Evolutionary conservation across 1,139 yeast genomes (phyloP).

Genomic region (Scheffersomyces cryptocercus): DNA sequence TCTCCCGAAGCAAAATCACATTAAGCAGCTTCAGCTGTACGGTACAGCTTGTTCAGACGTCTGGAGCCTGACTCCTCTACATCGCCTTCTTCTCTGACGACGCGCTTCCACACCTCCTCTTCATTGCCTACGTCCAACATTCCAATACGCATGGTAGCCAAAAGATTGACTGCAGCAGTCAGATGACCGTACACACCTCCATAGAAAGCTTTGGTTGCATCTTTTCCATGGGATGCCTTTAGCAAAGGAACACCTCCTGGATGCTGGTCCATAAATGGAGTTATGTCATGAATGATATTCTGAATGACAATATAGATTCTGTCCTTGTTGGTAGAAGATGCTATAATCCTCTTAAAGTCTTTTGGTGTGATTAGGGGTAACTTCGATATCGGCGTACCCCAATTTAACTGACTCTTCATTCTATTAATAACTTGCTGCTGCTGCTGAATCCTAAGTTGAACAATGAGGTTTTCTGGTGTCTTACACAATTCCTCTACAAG

Average conservation of each 20-base stretch:
- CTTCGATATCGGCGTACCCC: constrained; percentile 77
- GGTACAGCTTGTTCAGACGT: constrained; percentile 26
- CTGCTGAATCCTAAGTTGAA: constrained; percentile 61
- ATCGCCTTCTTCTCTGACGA: constrained; percentile 44
- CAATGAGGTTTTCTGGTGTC: constrained; percentile 49
- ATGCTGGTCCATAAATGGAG: constrained; percentile 71
- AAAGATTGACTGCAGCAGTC: constrained; percentile 68
- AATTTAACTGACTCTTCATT: constrained; percentile 61
- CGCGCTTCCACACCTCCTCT: constrained; percentile 76
- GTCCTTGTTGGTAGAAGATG: constrained; percentile 37
- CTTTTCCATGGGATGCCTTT: constrained; percentile 65
- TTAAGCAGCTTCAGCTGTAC: constrained; percentile 50
- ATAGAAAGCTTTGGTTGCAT: constrained; percentile 70
- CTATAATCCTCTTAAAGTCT: constrained; percentile 48
- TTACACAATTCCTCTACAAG: constrained; percentile 39
- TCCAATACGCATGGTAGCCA: constrained; percentile 78
- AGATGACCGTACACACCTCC: constrained; percentile 78
- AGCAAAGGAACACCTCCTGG: constrained; percentile 70
- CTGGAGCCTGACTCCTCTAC: constrained; percentile 23
- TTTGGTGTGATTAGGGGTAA: constrained; percentile 54
- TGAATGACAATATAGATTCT: constrained; percentile 46
- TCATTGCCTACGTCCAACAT: constrained; percentile 78
- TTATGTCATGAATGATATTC: constrained; percentile 69
- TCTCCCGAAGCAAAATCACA: background rate
- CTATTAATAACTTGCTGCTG: constrained; percentile 62